These are phyloP conservation scores for Penicillium sp. DNA, from an alignment of 2,329 filamentous ascomycete genomes.

Conservation along the genomic window DNA sequence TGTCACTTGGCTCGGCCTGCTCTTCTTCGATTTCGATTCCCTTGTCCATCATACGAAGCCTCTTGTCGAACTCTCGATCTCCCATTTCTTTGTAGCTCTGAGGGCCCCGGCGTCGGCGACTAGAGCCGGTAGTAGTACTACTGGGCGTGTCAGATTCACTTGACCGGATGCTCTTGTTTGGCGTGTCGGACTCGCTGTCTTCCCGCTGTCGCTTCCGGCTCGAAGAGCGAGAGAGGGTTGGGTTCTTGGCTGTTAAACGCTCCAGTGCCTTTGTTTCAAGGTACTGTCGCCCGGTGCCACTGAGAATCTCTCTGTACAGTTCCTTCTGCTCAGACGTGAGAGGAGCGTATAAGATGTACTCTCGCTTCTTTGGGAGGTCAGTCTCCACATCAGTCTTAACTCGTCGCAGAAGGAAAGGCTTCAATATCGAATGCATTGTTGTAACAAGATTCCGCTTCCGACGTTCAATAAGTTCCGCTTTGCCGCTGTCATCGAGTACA, in stretches of 20 bases:
- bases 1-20: slow-evolving; percentile 48
- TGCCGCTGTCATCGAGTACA: slow-evolving; percentile 78
- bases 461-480: slow-evolving; percentile 78
- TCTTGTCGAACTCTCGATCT: slow-evolving; percentile 82
- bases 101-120: slow-evolving; percentile 56
- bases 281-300: slow-evolving; percentile 66
- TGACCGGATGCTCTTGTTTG: slow-evolving; percentile 74
- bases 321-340: slow-evolving; percentile 90
- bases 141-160: slow-evolving; percentile 76
- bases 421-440: slow-evolving; percentile 90
- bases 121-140: slow-evolving; percentile 42
- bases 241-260: slow-evolving; percentile 47
- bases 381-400: slow-evolving; percentile 93
- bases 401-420: slow-evolving; percentile 83
- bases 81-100: slow-evolving; percentile 72
- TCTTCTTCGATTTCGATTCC: slow-evolving; percentile 68
- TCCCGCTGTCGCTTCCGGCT: slow-evolving; percentile 63
- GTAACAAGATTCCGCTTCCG: slow-evolving; percentile 77
- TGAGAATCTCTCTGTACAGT: slow-evolving; percentile 83
- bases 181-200: slow-evolving; percentile 50
- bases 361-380: slow-evolving; percentile 90
- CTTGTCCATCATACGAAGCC: slow-evolving; percentile 53
- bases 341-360: slow-evolving; percentile 93
- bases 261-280: slow-evolving; percentile 57
- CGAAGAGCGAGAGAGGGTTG: slow-evolving; percentile 41